Percentiles rank a stretch among this genome's conserved stretches.
These are phyloP conservation scores for Hirschfeldia incana DNA, from an alignment of 345 rosid species.

Conservation along the genomic window DNA sequence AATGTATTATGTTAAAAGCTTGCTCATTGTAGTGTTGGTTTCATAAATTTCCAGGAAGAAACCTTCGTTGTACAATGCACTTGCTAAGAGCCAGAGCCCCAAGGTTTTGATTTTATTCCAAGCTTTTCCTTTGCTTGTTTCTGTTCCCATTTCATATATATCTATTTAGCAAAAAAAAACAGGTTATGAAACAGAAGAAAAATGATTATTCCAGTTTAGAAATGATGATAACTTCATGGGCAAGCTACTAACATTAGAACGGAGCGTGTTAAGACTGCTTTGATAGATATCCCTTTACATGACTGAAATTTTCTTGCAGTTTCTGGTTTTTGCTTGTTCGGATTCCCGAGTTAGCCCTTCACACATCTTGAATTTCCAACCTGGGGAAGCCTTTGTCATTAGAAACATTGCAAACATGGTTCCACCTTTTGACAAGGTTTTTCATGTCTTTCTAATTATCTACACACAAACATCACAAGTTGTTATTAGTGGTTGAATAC, in stretches of 20 bases:
- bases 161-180: not conserved
- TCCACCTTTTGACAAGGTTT: conserved; percentile 73
- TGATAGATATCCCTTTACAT: not conserved
- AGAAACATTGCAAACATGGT: conserved; percentile 98
- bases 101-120: conserved; percentile 52
- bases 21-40: conserved; percentile 19
- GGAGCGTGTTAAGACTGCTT: not conserved
- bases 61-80: conserved; percentile 57
- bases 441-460: not conserved
- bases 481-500: not conserved
- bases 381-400: conserved; percentile 92
- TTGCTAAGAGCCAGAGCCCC: conserved; percentile 80
- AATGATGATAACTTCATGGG: not conserved
- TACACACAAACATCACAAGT: not conserved
- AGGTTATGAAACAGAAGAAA: not conserved
- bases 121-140: not conserved
- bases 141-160: not conserved
- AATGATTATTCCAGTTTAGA: not conserved
- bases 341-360: conserved; percentile 96
- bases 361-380: conserved; percentile 84
- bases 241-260: not conserved
- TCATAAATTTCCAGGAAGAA: conserved; percentile 58
- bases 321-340: conserved; percentile 93
- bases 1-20: not conserved
- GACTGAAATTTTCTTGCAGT: conserved; percentile 12